A percentile compares a stretch with the other conserved stretches of the same genome.
phyloP scores from a whole-genome alignment of 768 basidiomycete species.

The Boletus speciosus region DNA sequence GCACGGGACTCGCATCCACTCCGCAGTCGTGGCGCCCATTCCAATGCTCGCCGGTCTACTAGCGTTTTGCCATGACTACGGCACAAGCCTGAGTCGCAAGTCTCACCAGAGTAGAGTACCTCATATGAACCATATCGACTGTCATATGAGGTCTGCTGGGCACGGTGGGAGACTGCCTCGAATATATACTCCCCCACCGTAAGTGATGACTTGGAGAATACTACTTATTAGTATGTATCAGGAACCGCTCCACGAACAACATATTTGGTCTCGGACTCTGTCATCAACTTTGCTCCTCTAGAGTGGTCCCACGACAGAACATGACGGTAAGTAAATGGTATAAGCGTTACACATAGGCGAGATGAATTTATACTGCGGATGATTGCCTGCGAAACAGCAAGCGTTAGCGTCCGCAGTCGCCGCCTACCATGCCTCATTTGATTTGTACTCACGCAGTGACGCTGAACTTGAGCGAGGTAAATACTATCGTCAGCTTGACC shows the following conservation, averaged over 20 bases:
- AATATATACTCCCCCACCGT: too few relatives aligned
- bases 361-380: slow-evolving; percentile 20
- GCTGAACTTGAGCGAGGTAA: slow-evolving; percentile 34
- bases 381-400: slow-evolving; percentile 20
- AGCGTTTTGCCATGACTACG: slow-evolving; percentile 1
- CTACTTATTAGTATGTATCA: neutral
- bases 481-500: slow-evolving; percentile 30
- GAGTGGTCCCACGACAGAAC: neutral
- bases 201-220: neutral
- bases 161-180: too few relatives aligned
- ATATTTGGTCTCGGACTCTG: slow-evolving; percentile 1
- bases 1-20: neutral
- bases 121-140: too few relatives aligned
- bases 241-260: neutral
- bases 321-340: too few relatives aligned
- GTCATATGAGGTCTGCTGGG: too few relatives aligned
- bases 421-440: neutral
- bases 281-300: neutral
- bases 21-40: slow-evolving; percentile 5
- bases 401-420: slow-evolving; percentile 10
- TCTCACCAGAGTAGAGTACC: neutral
- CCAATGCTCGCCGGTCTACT: neutral
- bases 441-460: slow-evolving; percentile 28
- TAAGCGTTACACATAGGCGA: neutral
- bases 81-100: neutral